These are phyloP conservation scores for Phytophthora citrophthora DNA, from an alignment of 352 stramenopile species.

Conservation along the genomic window DNA sequence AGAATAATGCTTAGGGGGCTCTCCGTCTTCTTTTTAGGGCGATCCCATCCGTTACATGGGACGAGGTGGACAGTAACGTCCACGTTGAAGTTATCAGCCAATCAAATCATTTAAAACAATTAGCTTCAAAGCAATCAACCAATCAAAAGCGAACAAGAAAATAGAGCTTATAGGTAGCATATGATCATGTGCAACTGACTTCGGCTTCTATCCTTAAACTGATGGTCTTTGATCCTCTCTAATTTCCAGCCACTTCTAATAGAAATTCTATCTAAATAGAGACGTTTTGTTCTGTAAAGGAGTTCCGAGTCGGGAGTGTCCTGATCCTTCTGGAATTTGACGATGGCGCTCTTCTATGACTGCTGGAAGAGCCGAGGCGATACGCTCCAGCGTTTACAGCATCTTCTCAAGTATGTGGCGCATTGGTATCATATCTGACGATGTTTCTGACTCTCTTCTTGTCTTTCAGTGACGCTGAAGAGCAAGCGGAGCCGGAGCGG, in stretches of 20 bases:
- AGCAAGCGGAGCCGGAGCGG: conserved; percentile 44
- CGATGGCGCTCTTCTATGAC: conserved; percentile 70
- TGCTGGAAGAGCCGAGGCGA: conserved; percentile 58
- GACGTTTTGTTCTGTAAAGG: no score
- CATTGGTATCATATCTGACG: background rate
- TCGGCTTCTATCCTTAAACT: no score
- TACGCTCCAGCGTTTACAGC: conserved; percentile 57
- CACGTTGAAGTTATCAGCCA: conserved; percentile 33
- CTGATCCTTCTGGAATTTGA: background rate
- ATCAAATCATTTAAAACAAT: conserved; percentile 7
- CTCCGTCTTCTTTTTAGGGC: conserved; percentile 11
- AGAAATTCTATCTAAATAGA: conserved; percentile 1
- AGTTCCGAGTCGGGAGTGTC: background rate
- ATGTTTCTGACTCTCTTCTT: conserved; percentile 5
- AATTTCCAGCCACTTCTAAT: conserved; percentile 3
- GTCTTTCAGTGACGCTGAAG: conserved; percentile 49
- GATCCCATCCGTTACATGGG: conserved; percentile 38
- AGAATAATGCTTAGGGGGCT: conserved; percentile 13
- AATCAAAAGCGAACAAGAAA: no score
- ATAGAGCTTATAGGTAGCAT: no score
- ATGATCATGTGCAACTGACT: no score
- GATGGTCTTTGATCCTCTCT: background rate
- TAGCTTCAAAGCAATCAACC: no score
- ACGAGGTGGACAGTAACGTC: conserved; percentile 31
- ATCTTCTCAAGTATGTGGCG: conserved; percentile 53